Evolutionary conservation across 768 basidiomycete species (phyloP).

Genomic region (Collybia nuda): DNA sequence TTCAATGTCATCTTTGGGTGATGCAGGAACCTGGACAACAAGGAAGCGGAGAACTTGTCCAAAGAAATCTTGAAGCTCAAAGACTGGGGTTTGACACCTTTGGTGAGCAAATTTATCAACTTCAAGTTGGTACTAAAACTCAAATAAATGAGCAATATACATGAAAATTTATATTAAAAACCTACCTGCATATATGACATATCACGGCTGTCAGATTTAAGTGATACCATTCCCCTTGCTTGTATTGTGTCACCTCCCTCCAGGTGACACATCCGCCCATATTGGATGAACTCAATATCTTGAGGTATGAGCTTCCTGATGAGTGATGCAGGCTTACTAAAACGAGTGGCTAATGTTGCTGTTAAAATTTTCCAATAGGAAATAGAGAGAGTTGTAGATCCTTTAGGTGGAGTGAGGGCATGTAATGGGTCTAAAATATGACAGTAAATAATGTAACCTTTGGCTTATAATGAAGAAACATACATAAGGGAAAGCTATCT

Average conservation of each 20-base stretch:
- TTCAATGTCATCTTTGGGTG: constrained; percentile 9
- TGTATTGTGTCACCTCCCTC: constrained; percentile 29
- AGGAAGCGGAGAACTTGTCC: constrained; percentile 32
- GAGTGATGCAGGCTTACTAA: neutral
- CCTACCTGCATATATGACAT: constrained; percentile 31
- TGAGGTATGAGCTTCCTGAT: constrained; percentile 10
- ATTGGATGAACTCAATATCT: constrained; percentile 15
- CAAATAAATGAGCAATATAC: neutral
- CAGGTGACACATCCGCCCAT: constrained; percentile 21
- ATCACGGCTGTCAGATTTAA: constrained; percentile 22
- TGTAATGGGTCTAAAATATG: neutral
- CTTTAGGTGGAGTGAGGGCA: neutral
- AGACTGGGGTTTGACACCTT: constrained; percentile 7
- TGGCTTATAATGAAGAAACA: constrained; percentile 1
- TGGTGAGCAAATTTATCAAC: constrained; percentile 24
- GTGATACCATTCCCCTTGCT: constrained; percentile 12
- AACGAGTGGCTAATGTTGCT: constrained; percentile 1
- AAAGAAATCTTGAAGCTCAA: constrained; percentile 21
- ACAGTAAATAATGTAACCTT: neutral
- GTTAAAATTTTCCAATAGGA: no score
- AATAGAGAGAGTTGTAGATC: neutral
- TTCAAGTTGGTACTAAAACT: constrained; percentile 27
- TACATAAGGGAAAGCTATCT: constrained; percentile 11
- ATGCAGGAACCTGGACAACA: constrained; percentile 18
- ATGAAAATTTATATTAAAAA: neutral